phyloP scores from a whole-genome alignment of 305 asterid genomes.

The Plantago coronopus region DNA sequence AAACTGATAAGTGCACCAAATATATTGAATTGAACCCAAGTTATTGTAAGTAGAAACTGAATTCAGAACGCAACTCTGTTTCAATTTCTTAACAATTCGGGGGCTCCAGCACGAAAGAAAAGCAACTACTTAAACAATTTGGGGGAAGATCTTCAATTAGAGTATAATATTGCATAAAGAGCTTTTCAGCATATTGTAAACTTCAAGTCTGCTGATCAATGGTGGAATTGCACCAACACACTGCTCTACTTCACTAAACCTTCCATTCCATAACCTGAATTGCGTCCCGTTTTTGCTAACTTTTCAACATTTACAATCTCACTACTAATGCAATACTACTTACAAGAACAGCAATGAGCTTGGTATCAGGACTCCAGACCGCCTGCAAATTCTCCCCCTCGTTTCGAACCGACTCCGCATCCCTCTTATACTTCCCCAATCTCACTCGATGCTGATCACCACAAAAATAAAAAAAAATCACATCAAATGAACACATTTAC shows the following conservation, averaged over 20 bases:
- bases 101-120: conserved; percentile 14
- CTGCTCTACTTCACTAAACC: too few species aligned
- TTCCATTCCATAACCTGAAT: not conserved
- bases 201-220: not conserved
- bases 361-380: conserved; percentile 89
- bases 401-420: conserved; percentile 49
- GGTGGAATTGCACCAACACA: too few species aligned
- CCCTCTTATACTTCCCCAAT: conserved; percentile 82
- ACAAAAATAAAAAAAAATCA: not conserved
- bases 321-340: not conserved
- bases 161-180: conserved; percentile 6
- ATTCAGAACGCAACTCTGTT: conserved; percentile 3
- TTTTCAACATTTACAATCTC: too few species aligned
- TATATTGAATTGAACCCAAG: conserved; percentile 17
- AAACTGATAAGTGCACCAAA: not conserved
- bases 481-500: not conserved
- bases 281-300: not conserved
- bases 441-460: conserved; percentile 88
- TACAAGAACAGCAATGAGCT: conserved; percentile 51
- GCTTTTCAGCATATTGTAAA: conserved; percentile 14
- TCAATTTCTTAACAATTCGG: conserved; percentile 15
- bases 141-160: conserved; percentile 9
- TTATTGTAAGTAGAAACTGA: conserved; percentile 7
- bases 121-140: not conserved
- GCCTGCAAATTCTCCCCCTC: conserved; percentile 93